Conservation (phyloP, 2,329 filamentous ascomycete species). For the Aureobasidium subglaciale region DNA sequence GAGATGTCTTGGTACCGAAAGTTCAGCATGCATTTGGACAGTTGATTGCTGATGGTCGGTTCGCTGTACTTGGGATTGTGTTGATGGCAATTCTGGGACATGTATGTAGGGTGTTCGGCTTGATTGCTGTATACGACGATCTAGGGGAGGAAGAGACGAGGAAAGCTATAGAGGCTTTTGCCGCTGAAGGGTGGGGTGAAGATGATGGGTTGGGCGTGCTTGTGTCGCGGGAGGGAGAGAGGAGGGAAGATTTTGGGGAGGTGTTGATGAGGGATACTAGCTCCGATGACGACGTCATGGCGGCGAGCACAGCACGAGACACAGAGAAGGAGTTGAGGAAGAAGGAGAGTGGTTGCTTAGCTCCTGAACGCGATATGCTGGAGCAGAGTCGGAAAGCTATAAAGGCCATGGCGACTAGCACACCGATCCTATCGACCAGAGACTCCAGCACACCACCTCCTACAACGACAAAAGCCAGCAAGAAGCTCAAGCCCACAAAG, state of each 20-base stretch:
- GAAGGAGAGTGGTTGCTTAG: neutral
- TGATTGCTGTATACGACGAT: slow-evolving; percentile 36
- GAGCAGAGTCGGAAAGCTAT: slow-evolving; percentile 12
- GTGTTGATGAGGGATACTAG: slow-evolving; percentile 27
- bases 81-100: slow-evolving; percentile 37
- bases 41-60: slow-evolving; percentile 38
- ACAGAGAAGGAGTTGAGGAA: slow-evolving; percentile 8
- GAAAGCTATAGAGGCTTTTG: slow-evolving; percentile 37
- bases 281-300: neutral
- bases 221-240: slow-evolving; percentile 16
- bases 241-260: slow-evolving; percentile 25
- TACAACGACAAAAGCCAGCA: neutral
- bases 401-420: neutral
- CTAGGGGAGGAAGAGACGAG: slow-evolving; percentile 36
- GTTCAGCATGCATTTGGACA: slow-evolving; percentile 37
- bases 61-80: slow-evolving; percentile 39
- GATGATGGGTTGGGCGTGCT: slow-evolving; percentile 26
- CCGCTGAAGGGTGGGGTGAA: slow-evolving; percentile 31
- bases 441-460: neutral
- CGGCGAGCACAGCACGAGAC: neutral
- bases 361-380: slow-evolving; percentile 8
- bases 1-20: slow-evolving; percentile 28
- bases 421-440: neutral
- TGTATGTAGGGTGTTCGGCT: slow-evolving; percentile 34
- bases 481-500: slow-evolving; percentile 5